Base-by-base conservation (phyloP, 2,329 filamentous ascomycete genomes). In the Cercospora sesami region DNA sequence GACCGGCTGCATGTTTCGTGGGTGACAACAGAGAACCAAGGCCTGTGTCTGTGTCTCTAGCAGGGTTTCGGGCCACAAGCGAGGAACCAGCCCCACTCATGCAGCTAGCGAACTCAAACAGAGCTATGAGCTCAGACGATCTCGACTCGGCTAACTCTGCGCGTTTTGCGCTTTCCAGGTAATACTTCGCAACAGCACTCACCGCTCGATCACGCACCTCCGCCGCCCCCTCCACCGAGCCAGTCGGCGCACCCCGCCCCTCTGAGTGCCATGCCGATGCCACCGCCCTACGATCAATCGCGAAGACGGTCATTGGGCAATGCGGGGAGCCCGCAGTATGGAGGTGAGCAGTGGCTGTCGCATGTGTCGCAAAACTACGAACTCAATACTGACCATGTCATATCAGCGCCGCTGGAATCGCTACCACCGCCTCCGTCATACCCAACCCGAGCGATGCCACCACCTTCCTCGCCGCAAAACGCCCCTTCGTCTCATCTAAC, bases 381-480 rank as follows among this genome's bases (percentile, higher is more conserved):
- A 26, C 58, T 33, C 42, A 14, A 18, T 57, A 59, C 33, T 59
- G 57, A 64, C 48, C 9, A 53, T 39, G 9, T 45, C 53, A 14
- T 57, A 16, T 18, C 66, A 77, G 76, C 70, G 9, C 73, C 73
- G 31, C 66, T 75, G 48, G 76, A 78, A 48, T 73, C 72, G 26
- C 79, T 51, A 36, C 61, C 79, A 33, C 78, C 79, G 31, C 73
- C 71, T 23, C 81, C 63, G 26, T 78, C 80, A 28, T 84, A 81
- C 74, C 72, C 78, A 61, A 76, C 80, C 65, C 79, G 81, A 60
- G 80, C 81, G 61, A 85, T 85, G 83, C 82, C 81, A 30, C 80
- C 80, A n/a, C 83, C 83, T 4, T 83, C 82, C n/a, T 81, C 83
- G 51, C 79, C 82, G 9, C 80, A 82, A 58, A 72, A 81, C 81